phyloP scores from a whole-genome alignment of 2,329 filamentous ascomycete species.

The Fusarium longipes region DNA sequence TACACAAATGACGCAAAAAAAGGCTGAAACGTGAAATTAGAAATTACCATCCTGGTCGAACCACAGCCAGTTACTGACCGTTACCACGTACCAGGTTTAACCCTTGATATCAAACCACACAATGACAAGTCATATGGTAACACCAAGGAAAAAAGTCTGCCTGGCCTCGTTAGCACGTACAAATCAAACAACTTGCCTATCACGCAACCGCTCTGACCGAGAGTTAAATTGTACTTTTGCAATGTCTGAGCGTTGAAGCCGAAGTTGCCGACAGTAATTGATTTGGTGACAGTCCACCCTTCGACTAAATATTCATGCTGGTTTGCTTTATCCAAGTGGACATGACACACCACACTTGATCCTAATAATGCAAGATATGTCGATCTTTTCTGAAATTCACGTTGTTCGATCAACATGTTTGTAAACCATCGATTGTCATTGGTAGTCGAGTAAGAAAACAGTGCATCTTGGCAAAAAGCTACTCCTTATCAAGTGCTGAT shows the following conservation, averaged over 20 bases:
- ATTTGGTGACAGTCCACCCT: background rate
- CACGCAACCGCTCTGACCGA: background rate
- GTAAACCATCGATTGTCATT: background rate
- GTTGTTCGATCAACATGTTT: background rate
- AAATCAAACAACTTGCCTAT: background rate
- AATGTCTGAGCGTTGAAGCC: background rate
- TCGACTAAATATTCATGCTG: background rate
- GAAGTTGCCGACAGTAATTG: background rate
- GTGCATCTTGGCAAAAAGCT: background rate
- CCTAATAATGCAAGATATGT: background rate
- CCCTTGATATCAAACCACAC: background rate
- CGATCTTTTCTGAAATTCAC: background rate
- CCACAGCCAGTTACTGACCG: background rate
- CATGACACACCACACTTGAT: background rate
- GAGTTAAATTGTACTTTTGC: background rate
- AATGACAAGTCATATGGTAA: background rate
- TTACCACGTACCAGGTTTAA: background rate
- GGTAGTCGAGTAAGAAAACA: background rate
- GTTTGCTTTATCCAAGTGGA: background rate
- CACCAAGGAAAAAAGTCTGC: background rate
- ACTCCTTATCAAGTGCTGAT: background rate
- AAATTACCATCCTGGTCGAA: too few species aligned
- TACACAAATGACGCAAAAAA: background rate
- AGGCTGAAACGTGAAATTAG: background rate
- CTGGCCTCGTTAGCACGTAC: background rate